Percentiles rank a stretch among this genome's conserved stretches.
These are phyloP conservation scores for Liriodendron chinense DNA, from an alignment of 164 flowering plant species.

Conservation along the genomic window DNA sequence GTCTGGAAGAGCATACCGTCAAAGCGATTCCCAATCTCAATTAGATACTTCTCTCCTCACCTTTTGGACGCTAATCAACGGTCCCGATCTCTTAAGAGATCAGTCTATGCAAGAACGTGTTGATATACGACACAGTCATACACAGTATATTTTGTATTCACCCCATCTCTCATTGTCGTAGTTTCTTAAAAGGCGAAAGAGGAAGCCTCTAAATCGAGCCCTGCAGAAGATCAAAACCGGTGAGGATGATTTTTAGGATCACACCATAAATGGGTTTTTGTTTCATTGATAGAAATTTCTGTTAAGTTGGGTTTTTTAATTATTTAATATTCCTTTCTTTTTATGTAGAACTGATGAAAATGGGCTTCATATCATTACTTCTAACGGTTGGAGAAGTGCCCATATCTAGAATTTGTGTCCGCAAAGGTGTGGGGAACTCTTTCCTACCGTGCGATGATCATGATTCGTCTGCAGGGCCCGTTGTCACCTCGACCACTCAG, in stretches of 20 bases:
- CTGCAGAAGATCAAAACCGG: slow-evolving; percentile 64
- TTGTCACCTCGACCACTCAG: slow-evolving; percentile 3
- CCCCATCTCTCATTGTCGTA: not conserved
- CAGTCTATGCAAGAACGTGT: too few species aligned
- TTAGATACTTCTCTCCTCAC: too few species aligned
- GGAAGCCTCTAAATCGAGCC: slow-evolving; percentile 46
- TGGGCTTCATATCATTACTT: slow-evolving; percentile 73
- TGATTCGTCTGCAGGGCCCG: not conserved
- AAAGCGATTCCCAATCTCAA: too few species aligned
- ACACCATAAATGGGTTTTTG: too few species aligned
- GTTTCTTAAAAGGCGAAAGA: slow-evolving; percentile 32
- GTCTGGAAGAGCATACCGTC: too few species aligned
- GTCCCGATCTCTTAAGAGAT: too few species aligned
- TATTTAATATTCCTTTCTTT: not conserved
- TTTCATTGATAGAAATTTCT: too few species aligned
- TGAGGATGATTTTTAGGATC: slow-evolving; percentile 4
- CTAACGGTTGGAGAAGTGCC: slow-evolving; percentile 38
- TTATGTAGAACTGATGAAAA: slow-evolving; percentile 56
- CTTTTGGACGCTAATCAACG: too few species aligned
- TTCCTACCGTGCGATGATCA: slow-evolving; percentile 52
- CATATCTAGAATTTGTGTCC: slow-evolving; percentile 47
- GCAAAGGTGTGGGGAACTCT: slow-evolving; percentile 28
- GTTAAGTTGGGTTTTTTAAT: not conserved
- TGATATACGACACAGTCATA: too few species aligned
- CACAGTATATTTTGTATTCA: too few species aligned